Conservation (phyloP, 805 yeast genomes). For the Grigorovia transvaalensis region DNA sequence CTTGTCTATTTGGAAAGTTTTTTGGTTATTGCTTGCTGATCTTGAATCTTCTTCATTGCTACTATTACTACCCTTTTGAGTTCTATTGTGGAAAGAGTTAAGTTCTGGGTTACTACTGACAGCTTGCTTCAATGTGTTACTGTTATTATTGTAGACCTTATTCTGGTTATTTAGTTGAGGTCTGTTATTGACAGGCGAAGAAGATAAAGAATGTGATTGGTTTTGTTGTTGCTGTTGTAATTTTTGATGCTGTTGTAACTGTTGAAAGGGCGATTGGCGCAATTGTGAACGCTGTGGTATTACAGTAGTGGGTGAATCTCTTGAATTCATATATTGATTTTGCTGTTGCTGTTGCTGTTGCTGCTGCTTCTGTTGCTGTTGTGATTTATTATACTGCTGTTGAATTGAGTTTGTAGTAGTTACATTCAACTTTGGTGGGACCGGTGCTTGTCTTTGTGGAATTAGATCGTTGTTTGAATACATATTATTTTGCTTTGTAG, state of each 20-base stretch:
- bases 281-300: constrained; percentile 3
- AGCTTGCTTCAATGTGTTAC: neutral
- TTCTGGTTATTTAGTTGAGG: constrained; percentile 20
- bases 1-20: constrained; percentile 5
- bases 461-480: constrained; percentile 6
- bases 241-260: neutral
- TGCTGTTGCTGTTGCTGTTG: constrained; percentile 7
- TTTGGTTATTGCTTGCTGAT: neutral
- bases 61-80: neutral
- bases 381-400: constrained; percentile 8
- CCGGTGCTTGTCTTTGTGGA: constrained; percentile 23
- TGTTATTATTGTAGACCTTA: constrained; percentile 12
- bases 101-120: neutral
- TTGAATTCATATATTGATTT: constrained; percentile 1
- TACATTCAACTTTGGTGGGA: constrained; percentile 19
- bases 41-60: neutral
- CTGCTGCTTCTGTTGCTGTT: neutral
- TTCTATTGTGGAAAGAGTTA: neutral
- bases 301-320: constrained; percentile 1
- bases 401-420: constrained; percentile 7
- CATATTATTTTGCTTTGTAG: neutral
- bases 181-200: constrained; percentile 2
- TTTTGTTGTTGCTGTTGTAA: neutral
- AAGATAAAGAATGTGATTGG: neutral
- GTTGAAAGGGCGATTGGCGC: constrained; percentile 1